phyloP scores from a whole-genome alignment of 306 rosid genomes.

The Geum urbanum region DNA sequence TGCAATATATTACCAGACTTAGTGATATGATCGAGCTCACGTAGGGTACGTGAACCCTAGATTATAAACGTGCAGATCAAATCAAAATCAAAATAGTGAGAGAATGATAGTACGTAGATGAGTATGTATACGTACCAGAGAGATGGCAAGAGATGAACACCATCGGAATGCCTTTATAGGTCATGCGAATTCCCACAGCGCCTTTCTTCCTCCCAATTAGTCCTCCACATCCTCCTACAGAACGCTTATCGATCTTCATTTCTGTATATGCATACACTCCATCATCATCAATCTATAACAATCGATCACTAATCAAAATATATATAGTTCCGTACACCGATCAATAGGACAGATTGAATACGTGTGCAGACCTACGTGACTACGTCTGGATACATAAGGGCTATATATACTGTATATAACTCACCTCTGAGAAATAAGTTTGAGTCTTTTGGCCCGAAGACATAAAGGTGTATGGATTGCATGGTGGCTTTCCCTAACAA shows the following conservation, averaged over 20 bases:
- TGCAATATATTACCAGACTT: not conserved
- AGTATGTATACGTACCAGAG: conserved; percentile 41
- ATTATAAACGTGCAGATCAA: too few relatives aligned
- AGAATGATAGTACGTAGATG: not conserved
- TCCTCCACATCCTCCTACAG: conserved; percentile 65
- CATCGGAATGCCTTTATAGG: conserved; percentile 58
- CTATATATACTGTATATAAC: not conserved
- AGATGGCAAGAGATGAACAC: conserved; percentile 75
- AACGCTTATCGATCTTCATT: conserved; percentile 47
- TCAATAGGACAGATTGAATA: too few relatives aligned
- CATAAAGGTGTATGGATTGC: conserved; percentile 76
- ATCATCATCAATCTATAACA: not conserved
- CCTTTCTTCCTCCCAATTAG: conserved; percentile 75
- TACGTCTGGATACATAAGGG: too few relatives aligned
- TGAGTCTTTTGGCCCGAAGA: conserved; percentile 59
- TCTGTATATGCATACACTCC: conserved; percentile 25
- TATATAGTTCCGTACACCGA: too few relatives aligned
- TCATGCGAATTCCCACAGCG: conserved; percentile 60
- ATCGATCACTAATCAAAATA: not conserved
- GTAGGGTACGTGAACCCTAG: too few relatives aligned
- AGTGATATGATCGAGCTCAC: too few relatives aligned
- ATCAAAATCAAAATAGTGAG: too few relatives aligned
- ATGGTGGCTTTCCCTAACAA: conserved; percentile 58
- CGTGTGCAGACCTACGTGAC: too few relatives aligned
- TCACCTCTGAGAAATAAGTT: conserved; percentile 44